These are phyloP conservation scores for Cucumis cinereus DNA, from an alignment of 306 rosid genomes.

Conservation along the genomic window DNA sequence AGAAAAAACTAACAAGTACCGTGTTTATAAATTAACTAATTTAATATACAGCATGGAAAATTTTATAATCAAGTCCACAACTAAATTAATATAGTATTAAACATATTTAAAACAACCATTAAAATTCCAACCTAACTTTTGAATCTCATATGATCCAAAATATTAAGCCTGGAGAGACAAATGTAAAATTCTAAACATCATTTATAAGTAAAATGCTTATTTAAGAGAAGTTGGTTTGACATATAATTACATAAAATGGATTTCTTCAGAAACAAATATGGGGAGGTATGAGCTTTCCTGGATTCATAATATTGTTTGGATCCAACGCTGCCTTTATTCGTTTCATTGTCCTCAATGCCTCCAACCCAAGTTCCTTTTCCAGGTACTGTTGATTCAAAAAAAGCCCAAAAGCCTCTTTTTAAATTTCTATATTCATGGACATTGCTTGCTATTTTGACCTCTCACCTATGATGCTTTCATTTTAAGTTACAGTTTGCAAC, in stretches of 20 bases:
- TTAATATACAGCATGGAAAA: too few relatives aligned
- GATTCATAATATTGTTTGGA: constrained; percentile 88
- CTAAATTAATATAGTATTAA: too few relatives aligned
- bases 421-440: not conserved
- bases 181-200: not conserved
- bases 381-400: constrained; percentile 45
- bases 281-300: constrained; percentile 91
- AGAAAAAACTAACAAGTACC: too few relatives aligned
- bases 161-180: too few relatives aligned
- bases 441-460: not conserved
- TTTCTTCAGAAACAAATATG: constrained; percentile 57
- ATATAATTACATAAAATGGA: not conserved
- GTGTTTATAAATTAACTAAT: too few relatives aligned
- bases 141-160: too few relatives aligned
- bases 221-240: not conserved
- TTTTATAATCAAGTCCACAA: too few relatives aligned
- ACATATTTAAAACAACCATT: too few relatives aligned
- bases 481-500: not conserved
- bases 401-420: not conserved
- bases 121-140: too few relatives aligned
- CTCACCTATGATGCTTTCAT: not conserved
- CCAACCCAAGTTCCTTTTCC: constrained; percentile 76
- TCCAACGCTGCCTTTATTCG: constrained; percentile 70
- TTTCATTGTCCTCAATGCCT: constrained; percentile 77
- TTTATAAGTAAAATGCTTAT: not conserved